Percentiles rank a stretch among this genome's conserved stretches.
phyloP scores from a whole-genome alignment of 148 eudicot species.

The Vaccinium myrtillus region DNA sequence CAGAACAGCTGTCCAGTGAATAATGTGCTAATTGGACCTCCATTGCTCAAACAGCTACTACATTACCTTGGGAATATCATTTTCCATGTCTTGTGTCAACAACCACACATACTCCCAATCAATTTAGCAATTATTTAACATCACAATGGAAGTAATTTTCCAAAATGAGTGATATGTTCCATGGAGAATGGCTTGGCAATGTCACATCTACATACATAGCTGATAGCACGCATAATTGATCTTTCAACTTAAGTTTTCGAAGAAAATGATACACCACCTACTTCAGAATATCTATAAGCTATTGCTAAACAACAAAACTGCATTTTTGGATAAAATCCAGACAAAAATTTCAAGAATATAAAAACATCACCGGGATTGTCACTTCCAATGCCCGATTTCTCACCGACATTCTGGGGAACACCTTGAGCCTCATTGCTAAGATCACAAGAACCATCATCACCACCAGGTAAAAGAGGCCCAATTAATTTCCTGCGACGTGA shows the following conservation, averaged over 20 bases:
- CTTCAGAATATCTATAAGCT: background rate
- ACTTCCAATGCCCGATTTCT: slow-evolving; percentile 11
- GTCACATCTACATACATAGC: background rate
- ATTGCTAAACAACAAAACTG: background rate
- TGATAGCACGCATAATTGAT: background rate
- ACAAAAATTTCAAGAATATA: background rate
- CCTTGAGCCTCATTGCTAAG: slow-evolving; percentile 17
- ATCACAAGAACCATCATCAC: slow-evolving; percentile 2
- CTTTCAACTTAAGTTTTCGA: background rate
- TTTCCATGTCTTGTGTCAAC: background rate
- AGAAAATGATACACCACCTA: background rate
- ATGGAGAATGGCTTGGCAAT: background rate
- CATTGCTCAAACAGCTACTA: background rate
- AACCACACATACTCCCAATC: background rate
- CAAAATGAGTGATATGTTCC: background rate
- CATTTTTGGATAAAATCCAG: background rate
- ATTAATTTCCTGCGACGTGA: slow-evolving; percentile 34
- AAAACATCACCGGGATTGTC: slow-evolving; percentile 19
- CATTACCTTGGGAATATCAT: background rate
- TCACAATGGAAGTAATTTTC: background rate
- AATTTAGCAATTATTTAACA: background rate
- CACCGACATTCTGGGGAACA: slow-evolving; percentile 47
- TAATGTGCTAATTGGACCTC: background rate
- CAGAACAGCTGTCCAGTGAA: background rate
- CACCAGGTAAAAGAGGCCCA: slow-evolving; percentile 45